These are phyloP conservation scores for Stagonosporopsis cucurbitacearum DNA, from an alignment of 2,329 filamentous ascomycete genomes.

Conservation along the genomic window DNA sequence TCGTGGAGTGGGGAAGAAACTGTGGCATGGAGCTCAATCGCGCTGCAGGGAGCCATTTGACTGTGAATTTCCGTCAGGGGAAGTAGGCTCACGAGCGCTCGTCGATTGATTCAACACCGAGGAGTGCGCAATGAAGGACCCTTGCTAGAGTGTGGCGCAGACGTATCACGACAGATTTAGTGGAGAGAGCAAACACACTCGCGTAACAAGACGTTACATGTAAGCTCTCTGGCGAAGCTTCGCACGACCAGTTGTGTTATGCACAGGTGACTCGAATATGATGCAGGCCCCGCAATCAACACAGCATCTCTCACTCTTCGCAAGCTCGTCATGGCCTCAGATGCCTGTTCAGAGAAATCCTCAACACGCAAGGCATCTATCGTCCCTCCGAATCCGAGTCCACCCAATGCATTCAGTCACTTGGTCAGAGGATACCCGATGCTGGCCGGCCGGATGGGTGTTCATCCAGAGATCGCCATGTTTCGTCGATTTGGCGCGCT, in stretches of 20 bases:
- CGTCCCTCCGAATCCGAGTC: neutral
- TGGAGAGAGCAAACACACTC: neutral
- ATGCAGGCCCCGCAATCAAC: neutral
- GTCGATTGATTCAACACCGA: neutral
- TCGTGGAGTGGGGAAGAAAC: slow-evolving; percentile 4
- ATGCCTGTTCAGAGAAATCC: neutral
- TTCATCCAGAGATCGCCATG: slow-evolving; percentile 17
- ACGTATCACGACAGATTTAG: neutral
- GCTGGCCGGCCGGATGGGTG: slow-evolving; percentile 18
- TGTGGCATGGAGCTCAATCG: slow-evolving; percentile 10
- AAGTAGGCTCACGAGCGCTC: neutral
- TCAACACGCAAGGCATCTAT: neutral
- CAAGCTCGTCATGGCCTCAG: neutral
- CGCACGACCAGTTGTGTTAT: neutral
- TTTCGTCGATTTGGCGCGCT: slow-evolving; percentile 24
- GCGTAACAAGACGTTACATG: neutral
- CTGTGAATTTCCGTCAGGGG: slow-evolving; percentile 7
- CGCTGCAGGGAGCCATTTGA: slow-evolving; percentile 6
- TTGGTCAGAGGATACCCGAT: slow-evolving; percentile 19
- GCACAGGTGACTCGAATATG: neutral
- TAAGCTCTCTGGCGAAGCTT: neutral
- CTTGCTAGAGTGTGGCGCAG: neutral
- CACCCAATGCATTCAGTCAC: neutral
- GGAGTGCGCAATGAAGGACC: neutral
- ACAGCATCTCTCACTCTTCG: neutral